These are phyloP conservation scores for Nadsonia starkeyi-henricii DNA, from an alignment of 1,139 yeast genomes.

Conservation along the genomic window DNA sequence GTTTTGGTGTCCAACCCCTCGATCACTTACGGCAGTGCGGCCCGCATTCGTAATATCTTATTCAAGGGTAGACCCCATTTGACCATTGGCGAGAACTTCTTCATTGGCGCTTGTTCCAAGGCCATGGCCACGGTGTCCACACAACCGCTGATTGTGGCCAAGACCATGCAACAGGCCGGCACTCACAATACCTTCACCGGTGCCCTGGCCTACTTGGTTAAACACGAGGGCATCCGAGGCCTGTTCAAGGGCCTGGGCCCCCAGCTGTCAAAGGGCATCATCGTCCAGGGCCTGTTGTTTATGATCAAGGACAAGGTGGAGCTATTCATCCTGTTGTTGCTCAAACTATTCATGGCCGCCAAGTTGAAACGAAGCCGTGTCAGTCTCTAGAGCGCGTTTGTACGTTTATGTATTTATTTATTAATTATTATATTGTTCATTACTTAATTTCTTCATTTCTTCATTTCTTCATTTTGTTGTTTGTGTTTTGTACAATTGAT, in stretches of 20 bases:
- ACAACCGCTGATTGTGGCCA: slow-evolving; percentile 76
- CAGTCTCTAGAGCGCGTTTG: too few species aligned
- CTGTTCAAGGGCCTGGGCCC: slow-evolving; percentile 75
- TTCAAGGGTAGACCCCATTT: slow-evolving; percentile 36
- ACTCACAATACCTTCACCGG: slow-evolving; percentile 34
- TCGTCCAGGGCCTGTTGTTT: slow-evolving; percentile 75
- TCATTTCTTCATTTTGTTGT: too few species aligned
- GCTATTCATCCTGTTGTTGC: slow-evolving; percentile 21
- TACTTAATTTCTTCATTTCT: too few species aligned
- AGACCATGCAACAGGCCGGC: slow-evolving; percentile 62
- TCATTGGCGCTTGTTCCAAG: slow-evolving; percentile 68
- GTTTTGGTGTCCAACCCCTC: slow-evolving; percentile 76
- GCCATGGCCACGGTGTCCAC: slow-evolving; percentile 68
- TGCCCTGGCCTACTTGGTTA: slow-evolving; percentile 36
- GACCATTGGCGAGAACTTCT: slow-evolving; percentile 53
- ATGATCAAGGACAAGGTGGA: slow-evolving; percentile 61
- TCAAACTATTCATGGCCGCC: slow-evolving; percentile 13
- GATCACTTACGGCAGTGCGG: slow-evolving; percentile 75
- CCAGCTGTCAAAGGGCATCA: slow-evolving; percentile 66
- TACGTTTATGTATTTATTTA: too few species aligned
- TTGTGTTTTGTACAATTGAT: too few species aligned
- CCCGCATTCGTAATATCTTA: slow-evolving; percentile 45
- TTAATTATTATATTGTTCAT: too few species aligned
- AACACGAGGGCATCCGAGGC: slow-evolving; percentile 37
- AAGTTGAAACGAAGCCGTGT: background rate